phyloP scores from a whole-genome alignment of 495 filamentous ascomycete genomes.

The Thermothielavioides terrestris region DNA sequence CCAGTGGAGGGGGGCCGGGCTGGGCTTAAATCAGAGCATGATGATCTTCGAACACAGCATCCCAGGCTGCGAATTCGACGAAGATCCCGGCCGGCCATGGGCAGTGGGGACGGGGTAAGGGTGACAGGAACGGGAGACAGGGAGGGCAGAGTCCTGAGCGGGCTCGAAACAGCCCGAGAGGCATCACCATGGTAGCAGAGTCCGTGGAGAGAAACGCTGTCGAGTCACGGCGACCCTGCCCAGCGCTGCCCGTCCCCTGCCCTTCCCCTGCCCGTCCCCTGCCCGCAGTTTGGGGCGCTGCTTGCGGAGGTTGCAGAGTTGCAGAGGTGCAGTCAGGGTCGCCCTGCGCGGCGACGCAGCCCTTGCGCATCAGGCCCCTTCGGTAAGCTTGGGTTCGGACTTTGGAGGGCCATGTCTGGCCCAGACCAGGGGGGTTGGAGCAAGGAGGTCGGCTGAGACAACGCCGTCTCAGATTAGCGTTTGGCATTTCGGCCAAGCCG shows the following conservation, averaged over 20 bases:
- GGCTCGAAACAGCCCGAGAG: slow-evolving; percentile 39
- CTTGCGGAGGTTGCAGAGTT: too few species aligned
- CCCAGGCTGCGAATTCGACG: slow-evolving; percentile 2
- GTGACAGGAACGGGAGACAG: too few species aligned
- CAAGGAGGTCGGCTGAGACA: slow-evolving; percentile 38
- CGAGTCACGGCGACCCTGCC: too few species aligned
- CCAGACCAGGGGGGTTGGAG: slow-evolving; percentile 23
- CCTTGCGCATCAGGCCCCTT: neutral
- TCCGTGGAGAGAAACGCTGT: too few species aligned
- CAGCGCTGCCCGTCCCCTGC: too few species aligned
- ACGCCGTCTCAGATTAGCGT: slow-evolving; percentile 40
- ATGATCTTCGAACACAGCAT: slow-evolving; percentile 25
- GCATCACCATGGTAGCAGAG: slow-evolving; percentile 20
- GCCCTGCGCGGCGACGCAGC: neutral
- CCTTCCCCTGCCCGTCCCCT: neutral
- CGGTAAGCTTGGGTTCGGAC: neutral
- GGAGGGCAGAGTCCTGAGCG: slow-evolving; percentile 4
- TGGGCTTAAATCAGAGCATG: slow-evolving; percentile 46
- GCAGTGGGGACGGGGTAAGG: too few species aligned
- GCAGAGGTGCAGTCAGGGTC: neutral
- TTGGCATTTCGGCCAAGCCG: slow-evolving; percentile 32
- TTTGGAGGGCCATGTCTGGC: slow-evolving; percentile 10
- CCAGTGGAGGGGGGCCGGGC: slow-evolving; percentile 8
- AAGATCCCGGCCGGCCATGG: slow-evolving; percentile 9
- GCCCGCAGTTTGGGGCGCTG: slow-evolving; percentile 15